These are phyloP conservation scores for Xylaria scruposa DNA, from an alignment of 495 filamentous ascomycete species.

Conservation along the genomic window DNA sequence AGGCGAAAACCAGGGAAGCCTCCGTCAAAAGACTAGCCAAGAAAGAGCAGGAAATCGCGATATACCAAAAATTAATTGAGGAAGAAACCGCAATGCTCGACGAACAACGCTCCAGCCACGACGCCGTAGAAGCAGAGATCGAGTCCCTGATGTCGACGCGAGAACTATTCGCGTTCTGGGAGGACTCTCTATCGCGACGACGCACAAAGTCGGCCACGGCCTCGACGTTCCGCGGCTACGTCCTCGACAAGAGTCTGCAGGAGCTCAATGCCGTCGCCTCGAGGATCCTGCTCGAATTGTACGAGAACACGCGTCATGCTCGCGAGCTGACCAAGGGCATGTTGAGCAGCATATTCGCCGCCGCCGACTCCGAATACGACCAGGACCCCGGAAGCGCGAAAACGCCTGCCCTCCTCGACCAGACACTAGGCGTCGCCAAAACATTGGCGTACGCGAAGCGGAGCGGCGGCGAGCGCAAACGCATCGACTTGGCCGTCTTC, in stretches of 20 bases:
- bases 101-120: constrained; percentile 6
- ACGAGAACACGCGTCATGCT: constrained; percentile 38
- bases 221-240: constrained; percentile 35
- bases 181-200: constrained; percentile 33
- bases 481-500: constrained; percentile 45
- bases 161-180: constrained; percentile 40
- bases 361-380: constrained; percentile 6
- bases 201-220: constrained; percentile 24
- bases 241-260: constrained; percentile 33
- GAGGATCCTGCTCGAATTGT: constrained; percentile 38
- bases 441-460: constrained; percentile 41
- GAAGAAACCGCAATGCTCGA: constrained; percentile 24
- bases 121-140: constrained; percentile 17
- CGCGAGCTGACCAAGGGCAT: constrained; percentile 35
- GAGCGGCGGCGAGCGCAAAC: constrained; percentile 45
- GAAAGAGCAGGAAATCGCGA: constrained; percentile 17
- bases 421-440: constrained; percentile 28
- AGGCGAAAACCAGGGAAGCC: neutral
- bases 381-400: neutral
- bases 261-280: constrained; percentile 41
- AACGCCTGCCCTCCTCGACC: constrained; percentile 28
- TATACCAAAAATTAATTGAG: constrained; percentile 20
- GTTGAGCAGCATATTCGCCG: constrained; percentile 34
- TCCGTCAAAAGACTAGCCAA: constrained; percentile 6
- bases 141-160: constrained; percentile 24